A percentile compares a stretch with the other conserved stretches of the same genome.
Evolutionary conservation across 495 filamentous ascomycete species (phyloP).

Genomic region (Penicillium canescens): DNA sequence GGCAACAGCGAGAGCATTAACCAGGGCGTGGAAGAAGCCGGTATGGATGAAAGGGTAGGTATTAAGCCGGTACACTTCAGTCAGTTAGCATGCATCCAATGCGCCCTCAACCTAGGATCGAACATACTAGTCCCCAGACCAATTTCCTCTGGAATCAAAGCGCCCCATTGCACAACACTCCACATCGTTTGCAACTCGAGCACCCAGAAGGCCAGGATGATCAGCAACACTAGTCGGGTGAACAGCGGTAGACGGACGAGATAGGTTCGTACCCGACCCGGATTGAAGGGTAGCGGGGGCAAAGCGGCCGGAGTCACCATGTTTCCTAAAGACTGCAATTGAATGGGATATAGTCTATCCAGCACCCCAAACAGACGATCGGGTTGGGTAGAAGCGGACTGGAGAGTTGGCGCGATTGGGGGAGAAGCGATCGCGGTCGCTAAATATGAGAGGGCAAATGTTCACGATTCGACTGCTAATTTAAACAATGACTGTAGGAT

Average conservation of each 20-base stretch:
- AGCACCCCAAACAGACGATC: neutral
- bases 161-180: slow-evolving; percentile 71
- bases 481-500: slow-evolving; percentile 1
- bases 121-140: slow-evolving; percentile 72
- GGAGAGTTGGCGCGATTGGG: neutral
- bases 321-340: slow-evolving; percentile 5
- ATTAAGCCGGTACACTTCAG: slow-evolving; percentile 89
- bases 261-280: slow-evolving; percentile 62
- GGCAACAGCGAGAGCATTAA: slow-evolving; percentile 77
- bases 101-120: neutral
- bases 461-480: too few species aligned
- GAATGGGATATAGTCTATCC: neutral
- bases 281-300: slow-evolving; percentile 50
- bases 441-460: neutral
- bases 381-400: neutral
- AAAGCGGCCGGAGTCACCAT: slow-evolving; percentile 45
- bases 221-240: slow-evolving; percentile 71
- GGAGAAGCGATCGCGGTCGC: neutral
- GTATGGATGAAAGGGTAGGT: slow-evolving; percentile 88
- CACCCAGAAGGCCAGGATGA: slow-evolving; percentile 68
- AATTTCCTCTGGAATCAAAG: slow-evolving; percentile 75
- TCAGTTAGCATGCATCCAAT: slow-evolving; percentile 4
- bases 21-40: slow-evolving; percentile 72
- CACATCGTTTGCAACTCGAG: slow-evolving; percentile 64
- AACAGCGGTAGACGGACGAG: slow-evolving; percentile 83